Evolutionary conservation across 1,284 basidiomycete genomes (phyloP), one percentile per base, ranked within the genome.

Genomic region (Cutaneotrichosporon sp.): DNA sequence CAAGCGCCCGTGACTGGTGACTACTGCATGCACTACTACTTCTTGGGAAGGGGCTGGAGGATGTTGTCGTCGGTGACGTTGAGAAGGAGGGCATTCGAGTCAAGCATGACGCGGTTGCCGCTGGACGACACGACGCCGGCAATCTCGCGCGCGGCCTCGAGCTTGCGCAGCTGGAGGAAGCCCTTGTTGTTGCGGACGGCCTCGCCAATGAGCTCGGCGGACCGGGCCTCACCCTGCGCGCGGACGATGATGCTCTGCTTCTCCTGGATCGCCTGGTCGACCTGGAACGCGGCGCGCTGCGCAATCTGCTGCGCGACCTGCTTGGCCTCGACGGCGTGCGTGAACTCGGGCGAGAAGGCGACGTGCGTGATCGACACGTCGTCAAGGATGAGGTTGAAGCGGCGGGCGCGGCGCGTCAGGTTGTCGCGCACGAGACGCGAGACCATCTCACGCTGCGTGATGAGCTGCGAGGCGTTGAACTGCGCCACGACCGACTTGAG

Each of bases 361-460:
- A 99, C 92, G 81, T 99, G 97, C 22, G 97, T 99, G 71, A 99
- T 97, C 3, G 95, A 98, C 20, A 99, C 97, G 79, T 99, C 95
- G 77, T 99, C 95, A 62, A 99, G 83, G 69, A 88, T 86, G 75
- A 99, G 91, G 82, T 97, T 90, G 83, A 99, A 99, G 81, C 99
- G 95, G 56, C 88, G 89, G 2, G 95, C 97, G 64, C 95, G 87
- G 78, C 93, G 90, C 54, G 98, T 83, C 36, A 99, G 83, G 79
- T 99, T 95, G 64, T 90, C 89, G 22, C 62, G 87, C 60, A 97
- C 90, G 57, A 97, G 84, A 65, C 89, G 53, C 69, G 67, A 59
- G n/a, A 97, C 97, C 86, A 92, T 90, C 84, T 99, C 97, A 85
- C 97, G 91, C 80, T 99, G 95, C 1, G 97, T 99, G 70, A 99